Evolutionary conservation across 495 filamentous ascomycete genomes (phyloP).

Genomic region (Xylaria curta): DNA sequence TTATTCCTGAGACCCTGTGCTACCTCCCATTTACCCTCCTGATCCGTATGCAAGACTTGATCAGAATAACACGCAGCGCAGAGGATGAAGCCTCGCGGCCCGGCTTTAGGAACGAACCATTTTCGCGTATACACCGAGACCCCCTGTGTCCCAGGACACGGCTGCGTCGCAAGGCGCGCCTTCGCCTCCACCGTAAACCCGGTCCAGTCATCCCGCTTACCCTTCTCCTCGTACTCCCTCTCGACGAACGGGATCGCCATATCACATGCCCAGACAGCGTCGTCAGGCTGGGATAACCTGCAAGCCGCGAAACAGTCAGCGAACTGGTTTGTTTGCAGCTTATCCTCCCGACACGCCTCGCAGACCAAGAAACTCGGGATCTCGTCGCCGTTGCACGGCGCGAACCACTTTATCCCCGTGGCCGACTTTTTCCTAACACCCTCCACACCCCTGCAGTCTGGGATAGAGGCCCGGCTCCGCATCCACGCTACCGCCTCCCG

Average conservation of each 20-base stretch:
- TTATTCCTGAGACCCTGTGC: constrained; percentile 22
- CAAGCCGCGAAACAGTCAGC: constrained; percentile 31
- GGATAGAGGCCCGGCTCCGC: constrained; percentile 25
- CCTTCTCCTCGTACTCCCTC: constrained; percentile 37
- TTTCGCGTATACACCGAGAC: constrained; percentile 30
- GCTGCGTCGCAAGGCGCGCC: constrained; percentile 32
- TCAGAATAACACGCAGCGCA: constrained; percentile 49
- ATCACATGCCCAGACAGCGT: constrained; percentile 44
- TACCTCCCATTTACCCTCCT: constrained; percentile 35
- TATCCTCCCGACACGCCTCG: constrained; percentile 47
- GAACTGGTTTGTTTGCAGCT: constrained; percentile 40
- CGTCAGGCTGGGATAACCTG: constrained; percentile 31
- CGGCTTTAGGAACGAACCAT: constrained; percentile 44
- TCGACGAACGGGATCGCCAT: constrained; percentile 40
- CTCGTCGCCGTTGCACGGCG: constrained; percentile 20
- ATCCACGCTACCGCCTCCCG: constrained; percentile 28
- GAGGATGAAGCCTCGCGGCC: constrained; percentile 38
- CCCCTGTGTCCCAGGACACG: constrained; percentile 30
- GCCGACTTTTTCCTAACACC: constrained; percentile 25
- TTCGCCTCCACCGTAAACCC: constrained; percentile 35
- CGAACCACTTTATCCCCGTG: constrained; percentile 30
- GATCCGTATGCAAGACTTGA: constrained; percentile 39
- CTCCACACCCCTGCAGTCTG: constrained; percentile 34
- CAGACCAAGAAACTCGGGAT: constrained; percentile 44
- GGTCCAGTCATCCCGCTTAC: constrained; percentile 37